These are phyloP conservation scores for Nakaseomyces glabratus DNA, from an alignment of 1,139 yeast species.

Conservation along the genomic window DNA sequence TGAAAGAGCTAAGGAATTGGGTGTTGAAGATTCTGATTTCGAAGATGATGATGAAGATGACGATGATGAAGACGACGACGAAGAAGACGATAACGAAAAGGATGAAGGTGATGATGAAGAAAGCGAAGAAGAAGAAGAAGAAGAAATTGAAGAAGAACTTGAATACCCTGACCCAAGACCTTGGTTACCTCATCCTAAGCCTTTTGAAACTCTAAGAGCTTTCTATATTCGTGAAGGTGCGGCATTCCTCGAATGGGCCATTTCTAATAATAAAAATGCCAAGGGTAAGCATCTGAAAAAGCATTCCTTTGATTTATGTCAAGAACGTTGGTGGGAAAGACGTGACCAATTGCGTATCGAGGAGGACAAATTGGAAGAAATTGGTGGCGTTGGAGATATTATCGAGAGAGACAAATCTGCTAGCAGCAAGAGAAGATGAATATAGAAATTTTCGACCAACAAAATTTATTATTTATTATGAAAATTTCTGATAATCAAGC, in stretches of 20 bases:
- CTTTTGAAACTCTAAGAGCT: slow-evolving; percentile 77
- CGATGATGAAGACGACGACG: slow-evolving; percentile 48
- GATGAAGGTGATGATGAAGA: slow-evolving; percentile 45
- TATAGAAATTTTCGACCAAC: no score
- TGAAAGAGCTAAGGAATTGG: slow-evolving; percentile 45
- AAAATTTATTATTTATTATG: no score
- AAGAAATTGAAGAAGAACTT: slow-evolving; percentile 43
- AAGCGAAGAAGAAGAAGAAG: slow-evolving; percentile 54
- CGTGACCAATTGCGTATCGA: slow-evolving; percentile 83
- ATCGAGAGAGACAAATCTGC: slow-evolving; percentile 66
- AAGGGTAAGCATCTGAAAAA: slow-evolving; percentile 86
- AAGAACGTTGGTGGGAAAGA: slow-evolving; percentile 98
- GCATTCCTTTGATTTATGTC: slow-evolving; percentile 82
- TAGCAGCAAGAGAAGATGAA: slow-evolving; percentile 32
- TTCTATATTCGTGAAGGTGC: slow-evolving; percentile 85
- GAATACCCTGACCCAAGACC: slow-evolving; percentile 88
- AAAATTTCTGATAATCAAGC: no score
- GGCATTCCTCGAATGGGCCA: slow-evolving; percentile 85
- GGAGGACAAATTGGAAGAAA: slow-evolving; percentile 81
- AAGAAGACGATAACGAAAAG: slow-evolving; percentile 44
- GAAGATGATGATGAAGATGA: slow-evolving; percentile 62
- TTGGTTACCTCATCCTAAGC: slow-evolving; percentile 95
- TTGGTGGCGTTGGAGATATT: slow-evolving; percentile 87
- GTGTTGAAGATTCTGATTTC: slow-evolving; percentile 53
- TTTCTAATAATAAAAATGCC: slow-evolving; percentile 73